phyloP scores from a whole-genome alignment of 371 early-diverging fungal species.

The Haplosporangium sp. region DNA sequence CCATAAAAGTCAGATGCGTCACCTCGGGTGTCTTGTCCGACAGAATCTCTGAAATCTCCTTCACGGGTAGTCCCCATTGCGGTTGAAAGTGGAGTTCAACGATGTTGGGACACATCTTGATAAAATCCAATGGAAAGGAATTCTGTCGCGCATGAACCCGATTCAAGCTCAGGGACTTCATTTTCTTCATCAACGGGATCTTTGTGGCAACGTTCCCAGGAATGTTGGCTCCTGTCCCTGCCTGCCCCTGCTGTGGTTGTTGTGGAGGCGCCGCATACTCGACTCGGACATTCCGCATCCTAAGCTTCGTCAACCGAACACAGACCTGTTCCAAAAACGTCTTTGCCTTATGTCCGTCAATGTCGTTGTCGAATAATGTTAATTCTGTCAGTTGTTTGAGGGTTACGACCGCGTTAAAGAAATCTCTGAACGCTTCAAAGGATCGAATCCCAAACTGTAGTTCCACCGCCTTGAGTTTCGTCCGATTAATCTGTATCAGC shows the following conservation, averaged over 20 bases:
- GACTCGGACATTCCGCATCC: slow-evolving; percentile 23
- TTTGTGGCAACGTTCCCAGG: no score
- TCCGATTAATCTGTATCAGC: slow-evolving; percentile 25
- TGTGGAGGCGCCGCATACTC: slow-evolving; percentile 12
- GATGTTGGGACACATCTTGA: slow-evolving; percentile 37
- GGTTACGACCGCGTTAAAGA: slow-evolving; percentile 14
- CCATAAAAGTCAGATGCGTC: slow-evolving; percentile 19
- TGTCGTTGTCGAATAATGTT: slow-evolving; percentile 23
- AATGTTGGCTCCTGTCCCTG: neutral
- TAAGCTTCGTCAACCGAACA: slow-evolving; percentile 19
- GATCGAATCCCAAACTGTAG: slow-evolving; percentile 23
- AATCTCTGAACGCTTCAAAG: slow-evolving; percentile 22
- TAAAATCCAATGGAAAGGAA: slow-evolving; percentile 21
- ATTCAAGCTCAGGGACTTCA: slow-evolving; percentile 21
- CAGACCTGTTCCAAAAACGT: slow-evolving; percentile 29
- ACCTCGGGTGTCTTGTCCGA: slow-evolving; percentile 11
- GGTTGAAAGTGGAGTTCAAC: slow-evolving; percentile 19
- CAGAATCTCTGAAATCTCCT: slow-evolving; percentile 13
- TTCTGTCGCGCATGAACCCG: slow-evolving; percentile 9
- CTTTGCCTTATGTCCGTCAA: slow-evolving; percentile 19
- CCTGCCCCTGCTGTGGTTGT: slow-evolving; percentile 1
- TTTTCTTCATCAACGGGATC: slow-evolving; percentile 18
- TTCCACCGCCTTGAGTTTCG: slow-evolving; percentile 15
- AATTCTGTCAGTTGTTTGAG: slow-evolving; percentile 21
- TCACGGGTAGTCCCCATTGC: slow-evolving; percentile 6